A percentile compares a stretch with the other conserved stretches of the same genome.
Conservation (phyloP, 306 rosid species). For the Acacia melanoxylon region DNA sequence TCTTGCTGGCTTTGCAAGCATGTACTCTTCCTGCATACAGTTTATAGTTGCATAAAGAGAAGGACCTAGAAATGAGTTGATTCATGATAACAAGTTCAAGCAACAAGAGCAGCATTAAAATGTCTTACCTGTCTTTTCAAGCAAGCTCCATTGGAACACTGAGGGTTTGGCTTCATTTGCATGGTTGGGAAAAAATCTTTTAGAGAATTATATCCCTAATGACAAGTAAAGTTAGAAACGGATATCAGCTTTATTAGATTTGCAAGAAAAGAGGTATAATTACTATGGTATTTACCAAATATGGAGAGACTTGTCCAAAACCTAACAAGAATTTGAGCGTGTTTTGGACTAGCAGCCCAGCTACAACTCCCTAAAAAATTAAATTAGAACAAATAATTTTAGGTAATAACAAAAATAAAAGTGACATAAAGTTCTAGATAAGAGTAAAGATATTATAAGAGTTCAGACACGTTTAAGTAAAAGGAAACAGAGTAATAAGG, state of each 20-base stretch:
- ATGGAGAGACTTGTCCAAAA: constrained; percentile 84
- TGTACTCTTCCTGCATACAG: constrained; percentile 67
- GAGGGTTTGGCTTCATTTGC: constrained; percentile 99
- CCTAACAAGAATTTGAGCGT: constrained; percentile 84
- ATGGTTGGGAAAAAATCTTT: constrained; percentile 96
- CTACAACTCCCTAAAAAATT: constrained; percentile 82
- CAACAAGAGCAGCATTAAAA: constrained; percentile 26
- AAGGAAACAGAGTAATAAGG: constrained; percentile 4
- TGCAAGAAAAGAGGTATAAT: constrained; percentile 6
- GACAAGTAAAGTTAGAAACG: constrained; percentile 27
- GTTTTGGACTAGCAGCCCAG: constrained; percentile 95
- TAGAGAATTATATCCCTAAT: constrained; percentile 95
- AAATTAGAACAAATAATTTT: constrained; percentile 24
- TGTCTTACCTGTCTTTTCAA: constrained; percentile 71
- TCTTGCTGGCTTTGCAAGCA: constrained; percentile 74
- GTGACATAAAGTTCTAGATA: neutral
- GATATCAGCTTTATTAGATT: constrained; percentile 4
- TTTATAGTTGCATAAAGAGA: constrained; percentile 15
- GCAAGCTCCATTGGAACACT: constrained; percentile 90
- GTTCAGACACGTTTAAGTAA: neutral
- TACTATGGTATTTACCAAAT: constrained; percentile 62
- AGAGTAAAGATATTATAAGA: constrained; percentile 4
- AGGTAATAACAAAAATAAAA: constrained; percentile 13
- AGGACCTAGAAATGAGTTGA: constrained; percentile 1
- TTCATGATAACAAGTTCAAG: constrained; percentile 13